Evolutionary conservation across 805 yeast genomes (phyloP), one percentile per base, ranked within the genome.

Genomic region (Myxozyma vanderwaltii): DNA sequence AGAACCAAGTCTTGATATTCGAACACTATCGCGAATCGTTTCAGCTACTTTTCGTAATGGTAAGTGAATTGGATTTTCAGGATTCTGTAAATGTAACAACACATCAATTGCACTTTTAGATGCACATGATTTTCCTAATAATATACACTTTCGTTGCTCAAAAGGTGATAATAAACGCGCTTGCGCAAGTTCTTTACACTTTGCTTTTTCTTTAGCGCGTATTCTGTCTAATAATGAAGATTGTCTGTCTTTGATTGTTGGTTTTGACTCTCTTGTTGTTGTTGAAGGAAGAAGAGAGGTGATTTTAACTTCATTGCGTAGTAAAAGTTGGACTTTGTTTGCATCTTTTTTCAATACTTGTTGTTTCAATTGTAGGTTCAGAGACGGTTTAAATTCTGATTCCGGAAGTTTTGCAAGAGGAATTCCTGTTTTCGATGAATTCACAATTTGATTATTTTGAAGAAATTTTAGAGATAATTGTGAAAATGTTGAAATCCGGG

Each of bases 31-130:
- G 24, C 50, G 44, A 3, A 53, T 12, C 41, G 38, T 53, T 23
- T 53, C 48, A 12, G 36, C 51, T 21, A 45, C 21, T 21, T 53
- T 53, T 8, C 45, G 41, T 19, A 53, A 17, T 10, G 57, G 51
- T 12, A 53, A 19, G 26, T 33, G 33, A 4, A 41, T 27, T 15
- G 51, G 27, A 12, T 44, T 39, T 2, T 23, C 46, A 8, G 31
- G 12, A 4, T 31, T 24, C 19, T 35, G 57, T 29, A 43, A 7
- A 26, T 53, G 57, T 6, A 53, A 26, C 3, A 53, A 19, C 3
- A 53, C 21, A 12, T 53, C 50, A 15, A 53, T 15, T 5, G 21
- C 23, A 31, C 45, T 35, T 2, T 39, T 31, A 12, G 3, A 26
- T 24, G 47, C 13, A 21, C 41, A 23, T 2, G 41, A 40, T 15